Conservation (phyloP, 2,329 filamentous ascomycete species). For the Metarhizium robertsii region DNA sequence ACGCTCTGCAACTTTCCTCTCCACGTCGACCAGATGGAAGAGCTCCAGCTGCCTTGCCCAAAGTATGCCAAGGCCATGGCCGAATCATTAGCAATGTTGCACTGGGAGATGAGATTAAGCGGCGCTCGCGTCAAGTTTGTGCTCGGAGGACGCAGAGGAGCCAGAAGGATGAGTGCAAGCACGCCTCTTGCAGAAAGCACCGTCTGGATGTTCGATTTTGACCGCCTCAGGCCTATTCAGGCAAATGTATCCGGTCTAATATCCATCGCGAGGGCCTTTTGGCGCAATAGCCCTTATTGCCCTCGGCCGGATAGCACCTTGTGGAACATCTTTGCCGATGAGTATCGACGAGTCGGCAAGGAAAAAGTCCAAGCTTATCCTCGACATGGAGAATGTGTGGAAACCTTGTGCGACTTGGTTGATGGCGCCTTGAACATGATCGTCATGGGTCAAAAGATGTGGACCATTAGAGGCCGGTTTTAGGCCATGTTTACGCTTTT, state of each 20-base stretch:
- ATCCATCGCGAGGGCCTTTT: conserved; percentile 33
- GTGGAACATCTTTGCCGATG: conserved; percentile 2
- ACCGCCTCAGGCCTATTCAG: conserved; percentile 23
- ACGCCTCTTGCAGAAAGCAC: conserved; percentile 20
- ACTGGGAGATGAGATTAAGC: conserved; percentile 38
- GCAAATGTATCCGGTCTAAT: conserved; percentile 30
- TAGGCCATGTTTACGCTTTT: neutral
- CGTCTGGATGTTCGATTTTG: conserved; percentile 40
- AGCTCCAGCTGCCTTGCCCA: conserved; percentile 22
- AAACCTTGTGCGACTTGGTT: conserved; percentile 1
- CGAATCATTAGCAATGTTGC: conserved; percentile 37
- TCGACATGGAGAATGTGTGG: conserved; percentile 2
- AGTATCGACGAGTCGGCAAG: conserved; percentile 2
- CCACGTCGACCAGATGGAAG: conserved; percentile 39
- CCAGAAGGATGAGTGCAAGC: neutral
- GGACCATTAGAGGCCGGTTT: conserved; percentile 3
- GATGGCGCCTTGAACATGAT: conserved; percentile 1
- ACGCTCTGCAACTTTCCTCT: conserved; percentile 40
- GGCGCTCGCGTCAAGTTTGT: conserved; percentile 49
- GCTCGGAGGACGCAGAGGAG: conserved; percentile 21
- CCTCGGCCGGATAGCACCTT: conserved; percentile 25
- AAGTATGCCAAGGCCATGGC: conserved; percentile 37
- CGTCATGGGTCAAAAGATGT: conserved; percentile 2
- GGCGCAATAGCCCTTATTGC: conserved; percentile 42
- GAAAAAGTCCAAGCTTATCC: neutral